Evolutionary conservation across 2,329 filamentous ascomycete species (phyloP).

Genomic region (Monosporascus ibericus): DNA sequence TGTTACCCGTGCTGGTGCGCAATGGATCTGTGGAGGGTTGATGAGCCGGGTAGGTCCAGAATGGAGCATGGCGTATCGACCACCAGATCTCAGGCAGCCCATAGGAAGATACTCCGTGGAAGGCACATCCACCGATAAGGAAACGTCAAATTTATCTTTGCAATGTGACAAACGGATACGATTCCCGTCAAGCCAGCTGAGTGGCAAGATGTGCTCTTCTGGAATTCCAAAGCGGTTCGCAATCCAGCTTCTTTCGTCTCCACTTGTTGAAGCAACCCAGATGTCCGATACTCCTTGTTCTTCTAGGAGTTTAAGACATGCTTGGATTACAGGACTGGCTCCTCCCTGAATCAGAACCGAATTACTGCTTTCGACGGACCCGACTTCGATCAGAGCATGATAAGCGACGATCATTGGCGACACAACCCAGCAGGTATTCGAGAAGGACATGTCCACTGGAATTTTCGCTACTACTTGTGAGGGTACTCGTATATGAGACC

Average conservation of each 20-base stretch:
- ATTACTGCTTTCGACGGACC: neutral
- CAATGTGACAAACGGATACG: neutral
- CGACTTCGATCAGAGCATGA: neutral
- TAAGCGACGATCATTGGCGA: neutral
- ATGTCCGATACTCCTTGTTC: neutral
- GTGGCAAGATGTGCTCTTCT: slow-evolving; percentile 3
- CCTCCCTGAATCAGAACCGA: slow-evolving; percentile 2
- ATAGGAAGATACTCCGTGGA: neutral
- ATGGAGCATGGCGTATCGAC: slow-evolving; percentile 1
- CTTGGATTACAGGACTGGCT: neutral
- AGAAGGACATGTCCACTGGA: neutral
- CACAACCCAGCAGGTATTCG: neutral
- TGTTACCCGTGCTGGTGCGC: neutral
- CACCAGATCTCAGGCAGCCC: neutral
- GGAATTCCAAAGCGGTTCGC: neutral
- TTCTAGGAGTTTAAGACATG: slow-evolving; percentile 1
- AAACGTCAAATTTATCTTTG: slow-evolving; percentile 1
- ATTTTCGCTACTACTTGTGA: neutral
- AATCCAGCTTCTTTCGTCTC: slow-evolving; percentile 1
- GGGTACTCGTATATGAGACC: neutral
- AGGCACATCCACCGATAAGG: neutral
- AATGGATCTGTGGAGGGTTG: neutral
- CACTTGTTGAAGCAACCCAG: slow-evolving; percentile 2
- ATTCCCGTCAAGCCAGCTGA: slow-evolving; percentile 1
- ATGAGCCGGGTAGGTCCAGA: neutral